Evolutionary conservation across 139 green algal genomes (phyloP).

Genomic region (Chlamydomonas sp.): DNA sequence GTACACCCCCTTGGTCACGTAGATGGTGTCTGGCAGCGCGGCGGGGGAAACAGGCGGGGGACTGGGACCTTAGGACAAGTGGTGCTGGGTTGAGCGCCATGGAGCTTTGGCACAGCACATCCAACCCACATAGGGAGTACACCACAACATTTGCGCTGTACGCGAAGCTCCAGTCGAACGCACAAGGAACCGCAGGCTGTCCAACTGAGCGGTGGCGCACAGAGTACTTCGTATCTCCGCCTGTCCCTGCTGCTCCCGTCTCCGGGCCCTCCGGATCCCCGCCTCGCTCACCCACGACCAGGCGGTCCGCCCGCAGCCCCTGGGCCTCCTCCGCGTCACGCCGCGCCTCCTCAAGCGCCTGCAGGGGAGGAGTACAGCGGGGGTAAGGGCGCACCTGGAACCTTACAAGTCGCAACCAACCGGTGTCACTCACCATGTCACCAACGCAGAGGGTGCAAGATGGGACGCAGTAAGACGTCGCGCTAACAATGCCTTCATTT

Average conservation of each 20-base stretch:
- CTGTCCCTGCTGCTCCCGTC: no score
- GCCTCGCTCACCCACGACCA: constrained; percentile 32
- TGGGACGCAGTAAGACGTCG: neutral
- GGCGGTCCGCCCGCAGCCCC: neutral
- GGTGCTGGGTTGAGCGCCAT: neutral
- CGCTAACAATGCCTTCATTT: neutral
- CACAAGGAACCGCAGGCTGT: no score
- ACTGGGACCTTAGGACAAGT: neutral
- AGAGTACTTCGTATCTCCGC: neutral
- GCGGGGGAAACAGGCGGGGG: neutral
- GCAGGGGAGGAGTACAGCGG: neutral
- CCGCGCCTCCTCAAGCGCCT: constrained; percentile 25
- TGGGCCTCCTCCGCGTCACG: neutral
- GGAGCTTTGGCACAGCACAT: neutral
- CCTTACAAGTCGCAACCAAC: neutral
- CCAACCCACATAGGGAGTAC: neutral
- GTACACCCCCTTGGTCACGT: neutral
- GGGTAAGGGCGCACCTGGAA: neutral
- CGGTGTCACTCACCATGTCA: no score
- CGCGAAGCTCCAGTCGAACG: neutral
- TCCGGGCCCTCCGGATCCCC: no score
- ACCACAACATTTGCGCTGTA: neutral
- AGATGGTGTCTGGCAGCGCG: constrained; percentile 11
- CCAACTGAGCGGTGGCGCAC: no score
- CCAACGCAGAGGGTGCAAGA: no score